Evolutionary conservation across 2,329 filamentous ascomycete species (phyloP).

Genomic region (Phyllosticta citribraziliensis): DNA sequence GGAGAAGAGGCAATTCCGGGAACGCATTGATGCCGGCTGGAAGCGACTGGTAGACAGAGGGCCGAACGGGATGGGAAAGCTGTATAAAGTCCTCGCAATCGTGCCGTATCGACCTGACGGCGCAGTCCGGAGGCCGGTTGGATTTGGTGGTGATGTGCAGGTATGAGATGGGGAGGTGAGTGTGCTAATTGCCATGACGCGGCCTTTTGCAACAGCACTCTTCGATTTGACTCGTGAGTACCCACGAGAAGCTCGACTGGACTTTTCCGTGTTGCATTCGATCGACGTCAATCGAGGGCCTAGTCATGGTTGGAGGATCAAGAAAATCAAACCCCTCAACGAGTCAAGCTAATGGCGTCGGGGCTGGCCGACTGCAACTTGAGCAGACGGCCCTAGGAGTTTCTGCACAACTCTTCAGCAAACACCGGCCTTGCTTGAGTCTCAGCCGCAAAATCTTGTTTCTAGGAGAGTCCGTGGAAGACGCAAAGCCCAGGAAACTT

Average conservation of each 20-base stretch:
- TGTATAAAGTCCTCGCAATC: constrained; percentile 90
- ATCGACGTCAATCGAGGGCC: background rate
- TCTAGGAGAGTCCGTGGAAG: too few relatives aligned
- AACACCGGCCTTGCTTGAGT: background rate
- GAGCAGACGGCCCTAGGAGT: background rate
- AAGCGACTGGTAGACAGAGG: constrained; percentile 74
- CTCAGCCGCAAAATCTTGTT: background rate
- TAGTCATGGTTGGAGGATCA: background rate
- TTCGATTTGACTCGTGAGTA: background rate
- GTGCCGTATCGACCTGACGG: constrained; percentile 55
- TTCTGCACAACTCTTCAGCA: background rate
- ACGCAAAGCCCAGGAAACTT: too few relatives aligned
- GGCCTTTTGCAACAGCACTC: background rate
- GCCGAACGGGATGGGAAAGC: constrained; percentile 79
- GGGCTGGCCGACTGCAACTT: background rate
- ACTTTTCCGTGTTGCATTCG: background rate
- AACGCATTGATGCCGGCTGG: constrained; percentile 63
- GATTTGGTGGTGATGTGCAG: constrained; percentile 67
- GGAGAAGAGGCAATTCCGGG: constrained; percentile 35
- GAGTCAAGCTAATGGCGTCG: background rate
- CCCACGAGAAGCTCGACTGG: background rate
- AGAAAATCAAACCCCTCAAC: background rate
- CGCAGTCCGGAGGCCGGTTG: constrained; percentile 67
- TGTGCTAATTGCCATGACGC: background rate
- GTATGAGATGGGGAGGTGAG: constrained; percentile 1